Evolutionary conservation across 2,329 filamentous ascomycete genomes (phyloP).

Genomic region (Phialophora tarda): DNA sequence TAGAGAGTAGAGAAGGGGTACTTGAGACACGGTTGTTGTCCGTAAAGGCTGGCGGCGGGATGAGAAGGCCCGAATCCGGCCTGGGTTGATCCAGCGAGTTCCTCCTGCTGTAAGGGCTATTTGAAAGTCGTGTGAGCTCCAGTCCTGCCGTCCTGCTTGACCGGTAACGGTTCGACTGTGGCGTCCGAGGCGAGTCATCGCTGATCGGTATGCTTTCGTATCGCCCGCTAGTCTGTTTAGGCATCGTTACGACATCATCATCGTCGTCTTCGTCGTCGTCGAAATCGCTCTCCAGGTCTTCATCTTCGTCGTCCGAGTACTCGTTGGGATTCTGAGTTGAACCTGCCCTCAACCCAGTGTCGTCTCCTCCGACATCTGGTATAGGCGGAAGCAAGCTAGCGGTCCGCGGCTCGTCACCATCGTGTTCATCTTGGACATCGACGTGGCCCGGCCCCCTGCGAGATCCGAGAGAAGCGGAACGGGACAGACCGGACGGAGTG

Average conservation of each 20-base stretch:
- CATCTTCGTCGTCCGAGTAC: constrained; percentile 34
- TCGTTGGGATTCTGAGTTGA: constrained; percentile 46
- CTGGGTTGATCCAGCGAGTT: constrained; percentile 44
- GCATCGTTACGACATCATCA: constrained; percentile 32
- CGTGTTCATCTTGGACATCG: constrained; percentile 41
- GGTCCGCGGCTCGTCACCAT: constrained; percentile 25
- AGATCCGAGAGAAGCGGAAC: constrained; percentile 49
- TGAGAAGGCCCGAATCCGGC: constrained; percentile 44
- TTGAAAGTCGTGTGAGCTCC: constrained; percentile 19
- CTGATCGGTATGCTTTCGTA: constrained; percentile 25
- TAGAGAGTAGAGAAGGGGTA: constrained; percentile 56
- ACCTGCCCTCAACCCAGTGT: constrained; percentile 40
- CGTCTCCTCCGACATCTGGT: constrained; percentile 41
- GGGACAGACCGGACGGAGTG: constrained; percentile 30
- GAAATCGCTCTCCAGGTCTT: constrained; percentile 18
- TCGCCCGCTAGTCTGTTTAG: constrained; percentile 20
- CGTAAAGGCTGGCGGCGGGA: constrained; percentile 29
- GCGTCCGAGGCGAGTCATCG: constrained; percentile 32
- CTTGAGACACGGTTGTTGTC: constrained; percentile 30
- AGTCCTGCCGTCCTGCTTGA: constrained; percentile 32
- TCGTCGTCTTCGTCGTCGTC: constrained; percentile 20
- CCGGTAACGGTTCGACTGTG: constrained; percentile 35
- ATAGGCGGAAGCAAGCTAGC: constrained; percentile 38
- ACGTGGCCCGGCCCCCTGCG: constrained; percentile 49
- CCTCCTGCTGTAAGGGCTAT: background rate